Percentiles rank a stretch among this genome's conserved stretches.
Evolutionary conservation across 1,139 yeast species (phyloP).

Genomic region (Taphrina deformans): DNA sequence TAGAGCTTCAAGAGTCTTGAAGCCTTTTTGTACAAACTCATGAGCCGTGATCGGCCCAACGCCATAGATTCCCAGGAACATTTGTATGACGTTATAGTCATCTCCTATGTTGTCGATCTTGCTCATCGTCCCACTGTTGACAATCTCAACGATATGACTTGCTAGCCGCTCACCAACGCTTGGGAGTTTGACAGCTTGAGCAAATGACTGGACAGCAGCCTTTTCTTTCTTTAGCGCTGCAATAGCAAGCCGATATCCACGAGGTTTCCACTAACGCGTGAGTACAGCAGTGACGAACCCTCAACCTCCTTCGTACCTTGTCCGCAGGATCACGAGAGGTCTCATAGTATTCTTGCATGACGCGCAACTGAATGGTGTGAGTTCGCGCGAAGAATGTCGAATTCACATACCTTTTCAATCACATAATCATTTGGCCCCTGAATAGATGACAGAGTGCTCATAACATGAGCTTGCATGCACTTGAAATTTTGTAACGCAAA

Average conservation of each 20-base stretch:
- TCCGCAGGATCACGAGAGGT: constrained; percentile 4
- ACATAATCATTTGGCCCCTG: constrained; percentile 13
- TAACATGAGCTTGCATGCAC: neutral
- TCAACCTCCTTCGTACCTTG: neutral
- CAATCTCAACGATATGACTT: constrained; percentile 53
- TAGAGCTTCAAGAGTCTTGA: constrained; percentile 51
- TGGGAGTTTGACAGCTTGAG: constrained; percentile 50
- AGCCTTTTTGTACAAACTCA: constrained; percentile 51
- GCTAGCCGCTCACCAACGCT: constrained; percentile 55
- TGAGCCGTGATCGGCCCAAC: constrained; percentile 55
- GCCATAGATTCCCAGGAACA: constrained; percentile 54
- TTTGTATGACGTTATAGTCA: constrained; percentile 42
- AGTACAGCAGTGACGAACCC: neutral
- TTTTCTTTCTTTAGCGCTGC: constrained; percentile 45
- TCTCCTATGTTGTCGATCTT: constrained; percentile 45
- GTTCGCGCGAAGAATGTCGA: neutral
- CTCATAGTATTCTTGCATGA: constrained; percentile 22
- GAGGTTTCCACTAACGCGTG: constrained; percentile 15
- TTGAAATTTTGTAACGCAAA: neutral
- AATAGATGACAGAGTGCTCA: neutral
- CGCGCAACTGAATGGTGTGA: neutral
- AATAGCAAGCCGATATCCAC: constrained; percentile 54
- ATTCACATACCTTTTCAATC: constrained; percentile 8
- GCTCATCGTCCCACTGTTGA: constrained; percentile 49
- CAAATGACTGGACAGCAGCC: constrained; percentile 47